Evolutionary conservation across 2,329 filamentous ascomycete genomes (phyloP).

Genomic region (Arthrinium phaeospermum): DNA sequence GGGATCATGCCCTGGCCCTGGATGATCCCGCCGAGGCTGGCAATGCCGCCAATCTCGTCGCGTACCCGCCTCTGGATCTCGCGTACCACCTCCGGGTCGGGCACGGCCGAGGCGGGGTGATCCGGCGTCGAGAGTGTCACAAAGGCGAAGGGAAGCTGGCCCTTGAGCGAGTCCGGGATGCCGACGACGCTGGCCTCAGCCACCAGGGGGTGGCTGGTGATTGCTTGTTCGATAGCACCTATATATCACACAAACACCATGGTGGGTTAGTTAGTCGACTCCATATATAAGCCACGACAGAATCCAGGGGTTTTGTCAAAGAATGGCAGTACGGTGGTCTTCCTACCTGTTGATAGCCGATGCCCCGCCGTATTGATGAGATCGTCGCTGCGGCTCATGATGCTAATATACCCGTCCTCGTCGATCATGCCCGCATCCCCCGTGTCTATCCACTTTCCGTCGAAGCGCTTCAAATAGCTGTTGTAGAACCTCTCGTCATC

Average conservation of each 20-base stretch:
- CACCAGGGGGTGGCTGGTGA: slow-evolving; percentile 78
- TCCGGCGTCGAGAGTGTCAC: slow-evolving; percentile 60
- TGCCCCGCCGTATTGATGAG: slow-evolving; percentile 97
- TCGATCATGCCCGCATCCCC: slow-evolving; percentile 91
- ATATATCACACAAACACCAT: slow-evolving; percentile 39
- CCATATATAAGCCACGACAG: not conserved
- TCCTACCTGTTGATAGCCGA: slow-evolving; percentile 80
- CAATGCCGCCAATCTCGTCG: slow-evolving; percentile 85
- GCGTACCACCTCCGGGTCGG: slow-evolving; percentile 48
- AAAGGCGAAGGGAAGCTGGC: slow-evolving; percentile 91
- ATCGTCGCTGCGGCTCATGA: slow-evolving; percentile 76
- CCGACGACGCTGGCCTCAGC: slow-evolving; percentile 87
- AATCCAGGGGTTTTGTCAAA: not conserved
- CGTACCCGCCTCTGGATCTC: slow-evolving; percentile 78
- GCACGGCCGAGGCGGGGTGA: slow-evolving; percentile 57
- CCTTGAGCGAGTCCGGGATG: slow-evolving; percentile 85
- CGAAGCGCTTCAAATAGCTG: slow-evolving; percentile 82
- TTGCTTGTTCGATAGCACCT: slow-evolving; percentile 90
- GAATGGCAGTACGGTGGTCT: not conserved
- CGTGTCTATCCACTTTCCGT: slow-evolving; percentile 85
- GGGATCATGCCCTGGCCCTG: slow-evolving; percentile 88
- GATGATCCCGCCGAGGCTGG: slow-evolving; percentile 83
- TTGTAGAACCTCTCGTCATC: slow-evolving; percentile 87
- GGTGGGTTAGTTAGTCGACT: not conserved
- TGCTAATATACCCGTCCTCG: slow-evolving; percentile 68